These are phyloP conservation scores for Stephania yunnanensis DNA, from an alignment of 164 flowering plant species.

Conservation along the genomic window DNA sequence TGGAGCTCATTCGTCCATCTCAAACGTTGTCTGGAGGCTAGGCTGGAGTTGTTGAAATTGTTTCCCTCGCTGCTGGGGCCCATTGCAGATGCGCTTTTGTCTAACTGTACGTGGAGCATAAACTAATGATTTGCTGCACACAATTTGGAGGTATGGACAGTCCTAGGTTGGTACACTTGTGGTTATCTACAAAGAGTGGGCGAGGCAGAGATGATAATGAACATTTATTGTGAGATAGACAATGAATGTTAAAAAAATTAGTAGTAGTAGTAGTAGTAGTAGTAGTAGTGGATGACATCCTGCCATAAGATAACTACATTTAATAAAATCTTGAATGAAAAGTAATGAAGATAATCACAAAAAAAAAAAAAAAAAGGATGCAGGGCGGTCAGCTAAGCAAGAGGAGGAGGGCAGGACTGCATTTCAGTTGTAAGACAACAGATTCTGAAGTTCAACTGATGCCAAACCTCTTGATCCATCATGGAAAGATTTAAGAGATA, in stretches of 20 bases:
- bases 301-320: background rate
- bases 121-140: conserved; percentile 24
- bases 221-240: background rate
- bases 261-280: background rate
- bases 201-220: background rate
- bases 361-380: background rate
- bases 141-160: conserved; percentile 33
- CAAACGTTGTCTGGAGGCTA: conserved; percentile 73
- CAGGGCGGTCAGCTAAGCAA: background rate
- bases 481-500: background rate
- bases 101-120: conserved; percentile 27
- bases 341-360: background rate
- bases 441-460: background rate
- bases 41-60: conserved; percentile 30
- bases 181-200: background rate
- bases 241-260: background rate
- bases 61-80: conserved; percentile 41
- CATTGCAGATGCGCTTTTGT: conserved; percentile 29
- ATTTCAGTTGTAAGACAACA: background rate
- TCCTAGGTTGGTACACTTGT: conserved; percentile 26
- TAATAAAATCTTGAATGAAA: background rate
- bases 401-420: background rate
- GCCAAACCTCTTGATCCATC: background rate
- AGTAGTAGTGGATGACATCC: background rate
- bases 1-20: conserved; percentile 96